Base-by-base conservation (phyloP, 257 asterid species). In the Solanum infundibuliforme region DNA sequence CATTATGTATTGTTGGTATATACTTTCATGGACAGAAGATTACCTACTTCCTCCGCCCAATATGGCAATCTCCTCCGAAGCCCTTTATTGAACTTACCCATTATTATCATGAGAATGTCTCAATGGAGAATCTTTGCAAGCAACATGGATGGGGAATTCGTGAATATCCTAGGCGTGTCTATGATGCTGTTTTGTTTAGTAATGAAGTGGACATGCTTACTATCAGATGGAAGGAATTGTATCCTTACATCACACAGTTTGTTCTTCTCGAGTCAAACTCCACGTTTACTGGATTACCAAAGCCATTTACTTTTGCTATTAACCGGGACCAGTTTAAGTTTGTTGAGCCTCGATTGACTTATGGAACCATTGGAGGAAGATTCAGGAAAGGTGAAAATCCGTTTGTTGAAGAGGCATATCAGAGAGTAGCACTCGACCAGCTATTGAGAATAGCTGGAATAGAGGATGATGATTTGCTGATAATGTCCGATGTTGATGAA, bases 401-500 rank as follows among this genome's bases (percentile, higher is more conserved):
- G 0, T 94, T 94, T 48, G 84, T 92, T 18, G 96, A 93, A 65
- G 98, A 94, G 84, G 95, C 98, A 0, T 93, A 92, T 79, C 95
- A 94, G 90, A 89, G 98, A 65, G 85, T 93, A 0, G 98, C 94
- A 0, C 94, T 94, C 1, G 96, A 94, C 29, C 94, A 90, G 85
- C 96, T 94, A 39, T 87, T 94, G 4, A 88, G 87, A 58, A 69
- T 88, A 12, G 96, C 96, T 0, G 98, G 98, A 1, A 93, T 94
- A 8, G 94, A 93, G 73, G 96, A 94, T 1, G 98, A 93, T 55
- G 98, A 94, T 87, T 88, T 94, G 79, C 86, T 94, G 84, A 90
- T 94, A 55, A 94, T 94, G 98, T 94, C 98, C 3, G 98, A 94
- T 87, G 96, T 91, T 60, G 98, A 94, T 71, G 98, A 94, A 91